Conservation (phyloP, 129 eudicot species). For the Centella asiatica region DNA sequence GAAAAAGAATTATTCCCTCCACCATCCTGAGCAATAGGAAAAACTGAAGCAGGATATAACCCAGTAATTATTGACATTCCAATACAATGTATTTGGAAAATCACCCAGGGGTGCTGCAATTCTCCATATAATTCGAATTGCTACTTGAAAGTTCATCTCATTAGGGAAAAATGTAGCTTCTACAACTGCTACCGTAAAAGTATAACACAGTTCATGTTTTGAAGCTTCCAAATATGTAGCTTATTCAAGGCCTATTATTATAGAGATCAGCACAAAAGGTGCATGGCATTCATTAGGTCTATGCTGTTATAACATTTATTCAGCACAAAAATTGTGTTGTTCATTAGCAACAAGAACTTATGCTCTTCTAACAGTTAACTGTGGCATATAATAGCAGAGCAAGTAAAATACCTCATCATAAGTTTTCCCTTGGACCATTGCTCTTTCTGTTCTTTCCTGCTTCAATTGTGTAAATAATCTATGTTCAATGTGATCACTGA, state of each 20-base stretch:
- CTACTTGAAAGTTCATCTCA: too few species aligned
- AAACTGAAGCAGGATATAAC: too few species aligned
- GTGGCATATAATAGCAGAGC: neutral
- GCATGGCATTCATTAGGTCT: neutral
- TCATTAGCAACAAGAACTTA: neutral
- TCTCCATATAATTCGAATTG: too few species aligned
- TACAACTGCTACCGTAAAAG: neutral
- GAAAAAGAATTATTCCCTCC: neutral
- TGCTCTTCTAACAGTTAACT: neutral
- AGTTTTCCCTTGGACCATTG: conserved; percentile 61
- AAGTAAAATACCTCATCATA: conserved; percentile 60
- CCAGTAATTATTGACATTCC: too few species aligned
- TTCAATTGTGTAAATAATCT: conserved; percentile 54
- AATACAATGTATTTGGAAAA: too few species aligned
- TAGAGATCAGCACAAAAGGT: neutral
- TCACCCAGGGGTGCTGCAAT: too few species aligned
- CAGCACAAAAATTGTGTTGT: too few species aligned
- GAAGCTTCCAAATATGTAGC: neutral
- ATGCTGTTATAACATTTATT: too few species aligned
- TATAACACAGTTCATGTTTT: neutral
- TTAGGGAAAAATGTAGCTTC: too few species aligned
- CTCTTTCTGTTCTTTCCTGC: conserved; percentile 76
- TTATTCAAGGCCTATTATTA: neutral
- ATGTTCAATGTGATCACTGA: conserved; percentile 83
- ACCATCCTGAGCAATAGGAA: neutral